Conservation (phyloP, 345 rosid species). For the Hibiscus mutabilis region DNA sequence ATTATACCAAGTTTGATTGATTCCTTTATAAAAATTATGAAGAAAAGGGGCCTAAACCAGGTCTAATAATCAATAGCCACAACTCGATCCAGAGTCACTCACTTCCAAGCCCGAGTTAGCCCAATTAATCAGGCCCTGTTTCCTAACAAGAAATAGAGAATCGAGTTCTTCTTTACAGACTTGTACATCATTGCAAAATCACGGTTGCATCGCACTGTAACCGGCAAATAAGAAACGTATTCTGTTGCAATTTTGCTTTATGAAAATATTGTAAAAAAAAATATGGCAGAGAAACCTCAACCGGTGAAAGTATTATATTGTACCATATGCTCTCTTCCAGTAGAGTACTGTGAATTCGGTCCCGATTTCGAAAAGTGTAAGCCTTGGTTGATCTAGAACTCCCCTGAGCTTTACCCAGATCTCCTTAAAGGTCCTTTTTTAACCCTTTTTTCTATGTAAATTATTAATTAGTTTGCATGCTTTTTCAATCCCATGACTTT, state of each 20-base stretch:
- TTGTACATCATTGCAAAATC: background rate
- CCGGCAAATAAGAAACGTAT: background rate
- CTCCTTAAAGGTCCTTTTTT: constrained; percentile 49
- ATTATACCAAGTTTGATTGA: too few species aligned
- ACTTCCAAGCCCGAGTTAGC: background rate
- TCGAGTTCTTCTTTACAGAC: background rate
- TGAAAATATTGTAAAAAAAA: background rate
- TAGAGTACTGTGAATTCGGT: constrained; percentile 93
- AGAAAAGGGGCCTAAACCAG: background rate
- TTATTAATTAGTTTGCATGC: constrained; percentile 1
- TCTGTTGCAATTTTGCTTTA: background rate
- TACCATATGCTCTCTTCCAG: constrained; percentile 68
- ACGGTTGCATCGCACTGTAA: background rate
- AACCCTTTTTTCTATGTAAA: background rate
- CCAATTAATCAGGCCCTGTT: background rate
- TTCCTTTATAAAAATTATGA: too few species aligned
- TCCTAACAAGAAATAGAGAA: background rate
- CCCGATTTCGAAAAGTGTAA: constrained; percentile 89
- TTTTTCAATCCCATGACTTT: background rate
- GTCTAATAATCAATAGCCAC: background rate
- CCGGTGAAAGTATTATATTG: constrained; percentile 74
- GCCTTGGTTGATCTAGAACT: constrained; percentile 83
- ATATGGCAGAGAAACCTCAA: constrained; percentile 36
- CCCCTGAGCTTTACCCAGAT: constrained; percentile 82
- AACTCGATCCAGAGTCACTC: background rate